phyloP scores from a whole-genome alignment of 2,329 filamentous ascomycete species.

The Cladophialophora bantiana region DNA sequence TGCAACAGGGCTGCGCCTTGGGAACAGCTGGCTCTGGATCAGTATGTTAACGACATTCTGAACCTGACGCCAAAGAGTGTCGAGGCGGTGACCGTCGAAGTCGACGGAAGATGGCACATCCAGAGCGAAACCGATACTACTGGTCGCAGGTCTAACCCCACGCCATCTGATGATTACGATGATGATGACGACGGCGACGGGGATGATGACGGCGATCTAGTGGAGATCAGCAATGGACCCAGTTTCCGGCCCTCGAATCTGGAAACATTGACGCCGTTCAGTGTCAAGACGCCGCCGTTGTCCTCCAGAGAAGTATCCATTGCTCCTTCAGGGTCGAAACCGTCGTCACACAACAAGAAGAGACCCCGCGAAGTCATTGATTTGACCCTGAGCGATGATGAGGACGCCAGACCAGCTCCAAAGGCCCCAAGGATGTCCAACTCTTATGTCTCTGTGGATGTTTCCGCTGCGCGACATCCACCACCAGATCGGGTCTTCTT shows the following conservation, averaged over 20 bases:
- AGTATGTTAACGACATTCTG: constrained; percentile 89
- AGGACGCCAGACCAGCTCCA: constrained; percentile 49
- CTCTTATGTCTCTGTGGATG: constrained; percentile 5
- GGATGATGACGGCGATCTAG: constrained; percentile 58
- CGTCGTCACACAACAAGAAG: constrained; percentile 48
- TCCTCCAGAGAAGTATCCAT: constrained; percentile 44
- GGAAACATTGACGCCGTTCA: constrained; percentile 47
- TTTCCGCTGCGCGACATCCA: constrained; percentile 17
- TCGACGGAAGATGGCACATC: constrained; percentile 75
- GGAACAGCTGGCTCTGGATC: constrained; percentile 83
- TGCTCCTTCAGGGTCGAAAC: constrained; percentile 29
- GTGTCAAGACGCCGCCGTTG: constrained; percentile 44
- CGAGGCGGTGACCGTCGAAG: constrained; percentile 90
- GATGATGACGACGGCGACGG: constrained; percentile 58
- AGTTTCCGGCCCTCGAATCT: constrained; percentile 34
- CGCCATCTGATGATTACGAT: constrained; percentile 48
- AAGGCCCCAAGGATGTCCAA: constrained; percentile 21
- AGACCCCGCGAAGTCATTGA: constrained; percentile 61
- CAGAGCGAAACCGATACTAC: constrained; percentile 25
- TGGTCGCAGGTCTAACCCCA: constrained; percentile 51
- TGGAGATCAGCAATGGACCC: constrained; percentile 56
- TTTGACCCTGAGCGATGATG: constrained; percentile 61
- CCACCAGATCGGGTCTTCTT: constrained; percentile 29
- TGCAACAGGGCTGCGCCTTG: constrained; percentile 86
- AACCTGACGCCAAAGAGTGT: constrained; percentile 71